These are phyloP conservation scores for Hibiscus tridactylites DNA, from an alignment of 345 rosid genomes.

Conservation along the genomic window DNA sequence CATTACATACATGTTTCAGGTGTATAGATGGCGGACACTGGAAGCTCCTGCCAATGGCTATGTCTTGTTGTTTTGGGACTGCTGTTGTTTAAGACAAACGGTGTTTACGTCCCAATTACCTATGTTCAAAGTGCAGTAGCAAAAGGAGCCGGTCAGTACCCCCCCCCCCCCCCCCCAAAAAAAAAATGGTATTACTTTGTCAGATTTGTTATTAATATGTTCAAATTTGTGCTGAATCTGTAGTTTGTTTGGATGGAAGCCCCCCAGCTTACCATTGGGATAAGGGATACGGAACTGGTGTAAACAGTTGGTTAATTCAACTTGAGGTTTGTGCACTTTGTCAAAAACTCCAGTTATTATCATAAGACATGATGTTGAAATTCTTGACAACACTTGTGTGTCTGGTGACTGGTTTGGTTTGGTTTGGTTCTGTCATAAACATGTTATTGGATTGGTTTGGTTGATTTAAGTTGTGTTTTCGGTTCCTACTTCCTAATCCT, in stretches of 20 bases:
- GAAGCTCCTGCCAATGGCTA: conserved; percentile 40
- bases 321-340: conserved; percentile 54
- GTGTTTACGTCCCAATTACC: conserved; percentile 46
- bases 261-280: conserved; percentile 87
- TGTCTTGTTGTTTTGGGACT: conserved; percentile 31
- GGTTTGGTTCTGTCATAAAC: neutral
- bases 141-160: conserved; percentile 66
- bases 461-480: no score
- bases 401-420: neutral
- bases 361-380: neutral
- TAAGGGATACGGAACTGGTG: conserved; percentile 72
- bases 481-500: no score
- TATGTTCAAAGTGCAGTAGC: conserved; percentile 53
- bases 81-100: conserved; percentile 35
- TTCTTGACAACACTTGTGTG: neutral
- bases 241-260: conserved; percentile 96
- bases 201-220: neutral
- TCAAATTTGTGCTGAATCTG: conserved; percentile 1
- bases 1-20: conserved; percentile 1
- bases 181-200: neutral
- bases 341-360: neutral
- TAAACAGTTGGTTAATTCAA: conserved; percentile 72
- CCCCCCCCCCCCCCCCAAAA: no score
- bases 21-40: conserved; percentile 54
- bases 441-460: neutral